phyloP scores from a whole-genome alignment of 257 asterid genomes.

The Cynanchum wilfordii region DNA sequence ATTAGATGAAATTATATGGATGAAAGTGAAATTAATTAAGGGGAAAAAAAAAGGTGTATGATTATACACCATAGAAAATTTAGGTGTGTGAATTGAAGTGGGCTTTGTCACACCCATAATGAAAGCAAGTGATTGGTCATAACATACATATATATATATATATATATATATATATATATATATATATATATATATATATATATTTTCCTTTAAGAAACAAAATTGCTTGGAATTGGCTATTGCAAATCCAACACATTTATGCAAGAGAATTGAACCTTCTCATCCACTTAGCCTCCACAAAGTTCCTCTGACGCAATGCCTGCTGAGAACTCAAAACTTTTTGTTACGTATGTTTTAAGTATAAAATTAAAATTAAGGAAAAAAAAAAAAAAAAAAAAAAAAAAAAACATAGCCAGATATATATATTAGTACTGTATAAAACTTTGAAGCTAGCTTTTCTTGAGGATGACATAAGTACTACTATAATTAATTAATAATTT shows the following conservation, averaged over 20 bases:
- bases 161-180: no score
- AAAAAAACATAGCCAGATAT: not conserved
- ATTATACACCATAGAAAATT: not conserved
- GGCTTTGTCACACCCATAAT: conserved; percentile 13
- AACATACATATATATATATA: no score
- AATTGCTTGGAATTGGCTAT: not conserved
- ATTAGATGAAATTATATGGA: not conserved
- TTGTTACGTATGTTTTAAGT: not conserved
- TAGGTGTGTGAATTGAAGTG: not conserved
- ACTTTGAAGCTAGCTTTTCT: not conserved
- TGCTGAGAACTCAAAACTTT: not conserved
- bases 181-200: no score
- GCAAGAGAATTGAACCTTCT: not conserved
- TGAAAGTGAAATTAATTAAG: not conserved
- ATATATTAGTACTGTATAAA: not conserved
- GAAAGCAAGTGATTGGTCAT: not conserved
- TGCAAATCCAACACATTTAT: conserved; percentile 14
- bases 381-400: not conserved
- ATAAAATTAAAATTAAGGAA: not conserved
- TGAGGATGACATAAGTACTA: not conserved
- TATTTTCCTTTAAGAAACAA: not conserved
- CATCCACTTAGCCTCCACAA: not conserved
- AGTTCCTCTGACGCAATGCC: not conserved
- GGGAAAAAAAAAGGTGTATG: not conserved
- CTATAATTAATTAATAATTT: not conserved